Evolutionary conservation across 257 asterid species (phyloP), one percentile per base, ranked within the genome.

Genomic region (Petunia axillaris): DNA sequence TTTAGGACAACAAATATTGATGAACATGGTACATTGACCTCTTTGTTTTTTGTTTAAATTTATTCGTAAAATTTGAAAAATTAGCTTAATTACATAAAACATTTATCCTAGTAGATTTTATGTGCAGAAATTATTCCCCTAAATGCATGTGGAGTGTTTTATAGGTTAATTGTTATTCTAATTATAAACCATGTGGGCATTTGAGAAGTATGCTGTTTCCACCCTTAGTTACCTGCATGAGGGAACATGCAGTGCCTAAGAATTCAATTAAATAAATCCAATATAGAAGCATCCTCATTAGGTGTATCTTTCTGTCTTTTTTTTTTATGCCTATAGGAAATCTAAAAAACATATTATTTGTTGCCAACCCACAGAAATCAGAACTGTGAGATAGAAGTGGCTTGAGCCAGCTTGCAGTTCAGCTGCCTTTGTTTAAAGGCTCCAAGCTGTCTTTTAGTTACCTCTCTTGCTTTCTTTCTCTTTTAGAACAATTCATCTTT

Each of bases 211-310:
- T 35, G 35, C 14, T 68, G 57, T 68, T 43, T 38, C 16, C 8
- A 6, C 4, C 4, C 3, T 16, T 58, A 46, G 77, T 70, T 70
- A 70, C 25, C 16, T 70, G 59, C 77, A 71, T 35, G 44, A 71
- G 60, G 43, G 85, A 85, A 85, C 83, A 85, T 81, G 88, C 66
- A 5, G 62, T 64, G 79, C 74, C 62, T 82, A 74, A 75, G 35
- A 14, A 16, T 16, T 10, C 62, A 52, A 67, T 63, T 50, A 16
- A 59, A 64, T 50, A 74, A 70, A 39, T 70, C 38, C 38, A 77
- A 79, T 10, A 44, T 4, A 48, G 52, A 76, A 66, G 38, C 70
- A 81, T 83, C 86, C 84, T 81, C 62, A 74, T 87, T 85, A 85
- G 89, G 86, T 80, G 86, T 60, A 77, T 79, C 71, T 81, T 80